phyloP scores from a whole-genome alignment of 2,329 filamentous ascomycete species.

The Neofusicoccum sp. region DNA sequence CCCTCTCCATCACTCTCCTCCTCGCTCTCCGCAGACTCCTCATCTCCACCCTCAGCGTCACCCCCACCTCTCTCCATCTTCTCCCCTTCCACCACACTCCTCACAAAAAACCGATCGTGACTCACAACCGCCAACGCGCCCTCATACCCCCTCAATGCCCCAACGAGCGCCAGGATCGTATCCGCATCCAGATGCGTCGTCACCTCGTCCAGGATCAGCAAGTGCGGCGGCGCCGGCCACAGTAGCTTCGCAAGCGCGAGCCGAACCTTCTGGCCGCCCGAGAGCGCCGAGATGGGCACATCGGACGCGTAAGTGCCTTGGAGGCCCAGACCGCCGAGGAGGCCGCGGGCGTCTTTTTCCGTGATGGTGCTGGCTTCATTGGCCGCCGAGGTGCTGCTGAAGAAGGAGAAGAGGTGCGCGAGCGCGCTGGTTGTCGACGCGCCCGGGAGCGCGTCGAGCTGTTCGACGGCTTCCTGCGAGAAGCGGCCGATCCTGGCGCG shows the following conservation, averaged over 20 bases:
- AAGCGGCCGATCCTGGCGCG: constrained; percentile 72
- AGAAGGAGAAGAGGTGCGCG: constrained; percentile 47
- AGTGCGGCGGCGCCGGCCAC: constrained; percentile 62
- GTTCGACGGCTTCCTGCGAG: constrained; percentile 75
- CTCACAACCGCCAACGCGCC: constrained; percentile 76
- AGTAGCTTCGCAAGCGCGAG: constrained; percentile 67
- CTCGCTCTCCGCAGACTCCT: constrained; percentile 41
- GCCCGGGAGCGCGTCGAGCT: constrained; percentile 56
- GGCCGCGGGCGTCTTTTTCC: constrained; percentile 66
- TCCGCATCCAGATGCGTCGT: constrained; percentile 85
- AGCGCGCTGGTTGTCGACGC: constrained; percentile 61
- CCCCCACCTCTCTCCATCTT: constrained; percentile 54
- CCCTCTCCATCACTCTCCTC: constrained; percentile 49
- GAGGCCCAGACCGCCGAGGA: constrained; percentile 69
- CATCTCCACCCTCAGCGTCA: constrained; percentile 56
- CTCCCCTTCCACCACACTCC: constrained; percentile 63
- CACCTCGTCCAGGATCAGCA: constrained; percentile 75
- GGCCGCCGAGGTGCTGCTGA: constrained; percentile 33
- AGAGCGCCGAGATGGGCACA: constrained; percentile 69
- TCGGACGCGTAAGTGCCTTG: constrained; percentile 70
- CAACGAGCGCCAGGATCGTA: constrained; percentile 69
- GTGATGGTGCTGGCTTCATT: constrained; percentile 53
- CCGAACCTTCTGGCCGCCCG: constrained; percentile 71
- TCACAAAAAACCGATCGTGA: constrained; percentile 80
- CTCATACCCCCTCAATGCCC: constrained; percentile 65